phyloP scores from a whole-genome alignment of 805 yeast genomes.

The Metschnikowia lochheadii region DNA sequence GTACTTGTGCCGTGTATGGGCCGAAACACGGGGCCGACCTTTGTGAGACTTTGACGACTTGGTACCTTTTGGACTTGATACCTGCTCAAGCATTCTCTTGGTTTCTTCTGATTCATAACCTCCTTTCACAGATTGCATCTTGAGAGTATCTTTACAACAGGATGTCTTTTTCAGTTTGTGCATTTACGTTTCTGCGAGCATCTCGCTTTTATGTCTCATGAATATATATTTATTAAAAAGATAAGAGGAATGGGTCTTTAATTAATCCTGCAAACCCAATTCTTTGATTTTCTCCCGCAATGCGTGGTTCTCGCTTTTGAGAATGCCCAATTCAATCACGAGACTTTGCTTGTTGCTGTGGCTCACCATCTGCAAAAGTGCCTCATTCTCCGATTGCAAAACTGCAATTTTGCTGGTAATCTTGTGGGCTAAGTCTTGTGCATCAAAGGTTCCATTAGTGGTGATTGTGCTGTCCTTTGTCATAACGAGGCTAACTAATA shows the following conservation, averaged over 20 bases:
- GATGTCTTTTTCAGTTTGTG: neutral
- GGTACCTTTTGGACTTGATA: neutral
- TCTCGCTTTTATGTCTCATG: neutral
- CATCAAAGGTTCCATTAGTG: slow-evolving; percentile 62
- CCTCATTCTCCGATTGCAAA: slow-evolving; percentile 66
- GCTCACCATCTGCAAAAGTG: slow-evolving; percentile 64
- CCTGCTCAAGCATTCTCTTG: neutral
- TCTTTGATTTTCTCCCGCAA: slow-evolving; percentile 14
- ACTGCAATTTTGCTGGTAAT: slow-evolving; percentile 58
- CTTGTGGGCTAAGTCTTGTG: slow-evolving; percentile 70
- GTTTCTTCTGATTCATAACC: slow-evolving; percentile 1
- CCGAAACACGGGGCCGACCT: neutral
- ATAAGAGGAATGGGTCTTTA: neutral
- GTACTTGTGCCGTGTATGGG: neutral
- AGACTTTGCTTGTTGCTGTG: slow-evolving; percentile 73
- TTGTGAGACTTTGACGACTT: neutral
- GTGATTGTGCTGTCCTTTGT: slow-evolving; percentile 29
- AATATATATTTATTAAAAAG: neutral
- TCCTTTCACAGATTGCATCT: neutral
- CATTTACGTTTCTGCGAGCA: neutral
- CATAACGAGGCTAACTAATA: slow-evolving; percentile 34
- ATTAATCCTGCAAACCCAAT: slow-evolving; percentile 4
- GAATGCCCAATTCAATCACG: slow-evolving; percentile 61
- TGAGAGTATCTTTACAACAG: neutral
- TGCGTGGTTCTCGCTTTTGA: slow-evolving; percentile 39